These are phyloP conservation scores for Rosa rugosa DNA, from an alignment of 306 rosid genomes.

Conservation along the genomic window DNA sequence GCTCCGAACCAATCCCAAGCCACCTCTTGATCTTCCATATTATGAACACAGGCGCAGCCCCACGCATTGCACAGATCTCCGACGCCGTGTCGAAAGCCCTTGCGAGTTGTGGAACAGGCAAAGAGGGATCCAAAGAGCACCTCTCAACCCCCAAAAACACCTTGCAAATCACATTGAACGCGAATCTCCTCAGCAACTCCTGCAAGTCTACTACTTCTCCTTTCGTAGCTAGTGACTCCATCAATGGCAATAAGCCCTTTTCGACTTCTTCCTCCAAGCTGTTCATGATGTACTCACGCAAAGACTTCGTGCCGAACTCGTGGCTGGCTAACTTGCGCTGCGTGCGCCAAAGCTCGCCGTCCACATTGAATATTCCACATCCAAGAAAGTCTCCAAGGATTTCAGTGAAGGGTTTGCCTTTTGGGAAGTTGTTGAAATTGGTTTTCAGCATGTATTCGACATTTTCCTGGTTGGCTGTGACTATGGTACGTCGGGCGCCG, in stretches of 20 bases:
- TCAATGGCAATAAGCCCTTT: conserved; percentile 44
- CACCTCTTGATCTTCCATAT: conserved; percentile 76
- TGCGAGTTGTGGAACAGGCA: conserved; percentile 38
- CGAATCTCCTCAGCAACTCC: conserved; percentile 62
- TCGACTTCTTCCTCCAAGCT: conserved; percentile 53
- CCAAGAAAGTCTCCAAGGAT: conserved; percentile 85
- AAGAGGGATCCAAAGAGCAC: conserved; percentile 55
- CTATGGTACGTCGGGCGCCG: conserved; percentile 62
- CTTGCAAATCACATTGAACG: conserved; percentile 65
- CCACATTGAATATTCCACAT: conserved; percentile 77
- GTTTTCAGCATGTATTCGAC: conserved; percentile 84
- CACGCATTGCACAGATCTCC: conserved; percentile 66
- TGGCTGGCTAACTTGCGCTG: conserved; percentile 74
- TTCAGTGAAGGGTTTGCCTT: conserved; percentile 81
- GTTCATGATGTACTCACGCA: conserved; percentile 40
- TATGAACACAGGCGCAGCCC: conserved; percentile 61
- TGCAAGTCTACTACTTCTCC: conserved; percentile 56
- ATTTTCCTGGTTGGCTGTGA: conserved; percentile 69
- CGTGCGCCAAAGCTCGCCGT: conserved; percentile 62
- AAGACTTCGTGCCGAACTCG: conserved; percentile 60
- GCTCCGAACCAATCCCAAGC: conserved; percentile 76
- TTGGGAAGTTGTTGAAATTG: conserved; percentile 80
- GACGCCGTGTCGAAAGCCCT: conserved; percentile 72
- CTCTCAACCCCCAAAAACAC: conserved; percentile 49
- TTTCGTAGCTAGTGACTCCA: conserved; percentile 37